Conservation (phyloP, 2,329 filamentous ascomycete species). For the Pseudocercospora fijiensis region DNA sequence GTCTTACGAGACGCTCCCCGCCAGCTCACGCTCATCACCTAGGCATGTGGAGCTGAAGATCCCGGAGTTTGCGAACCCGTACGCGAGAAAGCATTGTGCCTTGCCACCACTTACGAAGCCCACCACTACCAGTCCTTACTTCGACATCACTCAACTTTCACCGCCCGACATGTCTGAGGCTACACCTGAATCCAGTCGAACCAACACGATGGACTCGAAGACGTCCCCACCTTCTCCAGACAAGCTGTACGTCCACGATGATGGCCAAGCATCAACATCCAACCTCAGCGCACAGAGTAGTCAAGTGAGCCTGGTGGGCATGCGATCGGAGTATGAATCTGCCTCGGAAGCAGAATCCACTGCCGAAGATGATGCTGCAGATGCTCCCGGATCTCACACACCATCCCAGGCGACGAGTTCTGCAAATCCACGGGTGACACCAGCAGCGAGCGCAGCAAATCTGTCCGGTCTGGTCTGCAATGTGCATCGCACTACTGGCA, state of each 20-base stretch:
- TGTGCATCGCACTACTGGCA: slow-evolving; percentile 78
- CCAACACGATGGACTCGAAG: slow-evolving; percentile 50
- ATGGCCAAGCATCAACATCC: slow-evolving; percentile 38
- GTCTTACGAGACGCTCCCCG: slow-evolving; percentile 16
- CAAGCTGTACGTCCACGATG: slow-evolving; percentile 41
- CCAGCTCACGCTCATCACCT: slow-evolving; percentile 25
- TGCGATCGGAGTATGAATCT: slow-evolving; percentile 45
- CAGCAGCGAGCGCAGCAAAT: slow-evolving; percentile 53
- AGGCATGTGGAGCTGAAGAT: slow-evolving; percentile 54
- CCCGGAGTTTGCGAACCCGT: slow-evolving; percentile 47
- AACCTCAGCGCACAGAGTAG: slow-evolving; percentile 48
- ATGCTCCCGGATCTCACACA: slow-evolving; percentile 31
- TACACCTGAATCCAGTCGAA: slow-evolving; percentile 45
- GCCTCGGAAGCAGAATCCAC: slow-evolving; percentile 39
- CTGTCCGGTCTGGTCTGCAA: slow-evolving; percentile 68
- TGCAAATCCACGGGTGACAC: slow-evolving; percentile 18
- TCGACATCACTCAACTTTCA: slow-evolving; percentile 30
- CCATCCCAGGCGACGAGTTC: slow-evolving; percentile 31
- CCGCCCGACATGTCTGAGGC: slow-evolving; percentile 45
- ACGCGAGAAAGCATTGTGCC: slow-evolving; percentile 39
- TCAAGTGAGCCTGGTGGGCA: slow-evolving; percentile 47
- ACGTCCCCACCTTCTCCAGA: slow-evolving; percentile 47
- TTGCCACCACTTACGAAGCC: slow-evolving; percentile 22
- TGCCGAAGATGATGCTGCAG: slow-evolving; percentile 26
- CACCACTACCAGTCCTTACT: slow-evolving; percentile 28